Base-by-base conservation (phyloP, 495 filamentous ascomycete genomes). In the Lasiosphaeria ovina region DNA sequence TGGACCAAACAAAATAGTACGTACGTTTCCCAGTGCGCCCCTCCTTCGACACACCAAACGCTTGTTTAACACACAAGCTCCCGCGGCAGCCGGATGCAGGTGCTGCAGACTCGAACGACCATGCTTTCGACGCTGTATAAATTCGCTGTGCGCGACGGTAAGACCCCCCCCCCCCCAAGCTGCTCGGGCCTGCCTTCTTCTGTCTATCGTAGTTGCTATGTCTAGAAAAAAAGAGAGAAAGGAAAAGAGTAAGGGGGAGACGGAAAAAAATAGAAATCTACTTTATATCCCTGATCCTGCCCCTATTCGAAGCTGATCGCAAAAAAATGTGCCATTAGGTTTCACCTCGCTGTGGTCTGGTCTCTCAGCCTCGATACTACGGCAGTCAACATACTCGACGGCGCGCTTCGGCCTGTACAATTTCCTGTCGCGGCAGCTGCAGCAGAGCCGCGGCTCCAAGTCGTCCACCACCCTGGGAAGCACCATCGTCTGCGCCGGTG, bases 1-100 rank as follows among this genome's bases (percentile, higher is more conserved):
- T 77, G 24, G 72, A 77, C 60, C 65, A 73, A 49, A 77, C 74
- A 35, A 75, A 75, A 62, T 75, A 77, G 71, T 72, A 67, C 51
- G 67, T 44, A 17, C 49, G 16, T 35, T 7, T 16, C 45, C 33
- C 24, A 31, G 31, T 6, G 38, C 49, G 5, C 45, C 35, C 32
- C 24, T 8, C 51, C 51, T 51, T 31, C 35, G 5, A 14, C 6
- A 16, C 34, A 49, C 7, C n/a, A 40, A 31, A 33, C 35, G 35
- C 6, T 16, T 3, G 24, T 8, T 40, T 31, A 35, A n/a, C 33
- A 53, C 6, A 16, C 44, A 47, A 14, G 2, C 6, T 24, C 32
- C 6, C 6, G 24, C 24, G 5, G 11, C 47, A 76, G 71, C 55
- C 73, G 72, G 17, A 77, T 77, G 67, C 74, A 77, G 61, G 71